Conservation (phyloP, 257 asterid species). For the Fraxinus anomala region DNA sequence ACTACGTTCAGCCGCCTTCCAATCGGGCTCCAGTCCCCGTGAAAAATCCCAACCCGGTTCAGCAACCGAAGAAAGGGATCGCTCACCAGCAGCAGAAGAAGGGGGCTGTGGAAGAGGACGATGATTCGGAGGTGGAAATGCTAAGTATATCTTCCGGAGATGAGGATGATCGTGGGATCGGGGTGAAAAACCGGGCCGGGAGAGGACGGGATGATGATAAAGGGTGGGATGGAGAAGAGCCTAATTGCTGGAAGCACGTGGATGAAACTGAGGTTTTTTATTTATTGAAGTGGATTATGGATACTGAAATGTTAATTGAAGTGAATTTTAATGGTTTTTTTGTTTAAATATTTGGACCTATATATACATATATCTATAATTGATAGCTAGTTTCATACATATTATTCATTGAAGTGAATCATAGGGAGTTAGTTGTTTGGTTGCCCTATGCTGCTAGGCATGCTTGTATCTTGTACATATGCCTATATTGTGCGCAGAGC, state of each 20-base stretch:
- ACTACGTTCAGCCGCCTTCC: slow-evolving; percentile 82
- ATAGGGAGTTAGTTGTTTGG: not conserved
- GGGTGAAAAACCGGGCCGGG: slow-evolving; percentile 49
- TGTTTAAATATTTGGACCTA: not conserved
- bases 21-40: slow-evolving; percentile 36
- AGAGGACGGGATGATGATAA: slow-evolving; percentile 64
- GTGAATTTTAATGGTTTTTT: not conserved
- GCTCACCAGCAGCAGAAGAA: slow-evolving; percentile 37
- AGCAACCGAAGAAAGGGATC: slow-evolving; percentile 40
- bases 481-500: not conserved
- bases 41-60: slow-evolving; percentile 30
- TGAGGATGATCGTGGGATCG: slow-evolving; percentile 73
- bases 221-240: slow-evolving; percentile 91
- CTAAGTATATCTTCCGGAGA: slow-evolving; percentile 97
- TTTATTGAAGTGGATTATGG: not conserved
- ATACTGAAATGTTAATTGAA: slow-evolving; percentile 16
- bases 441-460: not conserved
- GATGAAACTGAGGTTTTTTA: slow-evolving; percentile 79
- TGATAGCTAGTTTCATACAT: not conserved
- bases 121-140: slow-evolving; percentile 96
- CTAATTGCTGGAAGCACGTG: slow-evolving; percentile 88
- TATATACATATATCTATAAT: not conserved
- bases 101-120: slow-evolving; percentile 65
- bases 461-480: not conserved
- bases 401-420: not conserved